A percentile compares a stretch with the other conserved stretches of the same genome.
These are phyloP conservation scores for Ustilago cynodontis DNA, from an alignment of 1,284 basidiomycete genomes.

Conservation along the genomic window DNA sequence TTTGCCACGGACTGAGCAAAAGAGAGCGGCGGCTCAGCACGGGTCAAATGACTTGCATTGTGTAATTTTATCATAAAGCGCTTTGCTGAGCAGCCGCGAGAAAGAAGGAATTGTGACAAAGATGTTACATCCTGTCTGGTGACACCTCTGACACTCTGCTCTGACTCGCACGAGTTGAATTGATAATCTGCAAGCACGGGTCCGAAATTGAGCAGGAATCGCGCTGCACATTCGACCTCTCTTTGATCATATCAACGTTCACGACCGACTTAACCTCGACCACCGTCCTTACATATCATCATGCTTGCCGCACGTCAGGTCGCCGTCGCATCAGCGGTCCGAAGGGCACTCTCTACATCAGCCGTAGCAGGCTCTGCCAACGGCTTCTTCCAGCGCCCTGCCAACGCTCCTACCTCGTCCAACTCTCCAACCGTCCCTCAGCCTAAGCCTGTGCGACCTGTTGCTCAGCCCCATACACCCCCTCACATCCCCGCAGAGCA, in stretches of 20 bases:
- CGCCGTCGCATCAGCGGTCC: slow-evolving; percentile 6
- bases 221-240: slow-evolving; percentile 6
- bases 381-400: slow-evolving; percentile 54
- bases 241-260: neutral
- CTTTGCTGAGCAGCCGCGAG: slow-evolving; percentile 8
- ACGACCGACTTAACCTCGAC: neutral
- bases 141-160: too few relatives aligned
- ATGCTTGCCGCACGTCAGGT: slow-evolving; percentile 27
- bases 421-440: slow-evolving; percentile 48
- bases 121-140: slow-evolving; percentile 6
- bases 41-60: neutral
- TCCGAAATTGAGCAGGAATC: slow-evolving; percentile 9
- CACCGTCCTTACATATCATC: neutral
- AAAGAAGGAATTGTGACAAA: neutral
- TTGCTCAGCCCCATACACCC: slow-evolving; percentile 61
- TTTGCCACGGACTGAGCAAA: neutral
- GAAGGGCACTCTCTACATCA: slow-evolving; percentile 30
- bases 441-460: slow-evolving; percentile 43
- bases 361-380: slow-evolving; percentile 8
- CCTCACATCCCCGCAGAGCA: slow-evolving; percentile 52
- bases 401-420: slow-evolving; percentile 52
- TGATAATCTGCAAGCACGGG: neutral
- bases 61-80: slow-evolving; percentile 4
- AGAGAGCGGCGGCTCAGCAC: neutral
- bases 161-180: slow-evolving; percentile 8